Evolutionary conservation across 2,329 filamentous ascomycete species (phyloP), one percentile per base, ranked within the genome.

Genomic region (Laburnicola sp.): DNA sequence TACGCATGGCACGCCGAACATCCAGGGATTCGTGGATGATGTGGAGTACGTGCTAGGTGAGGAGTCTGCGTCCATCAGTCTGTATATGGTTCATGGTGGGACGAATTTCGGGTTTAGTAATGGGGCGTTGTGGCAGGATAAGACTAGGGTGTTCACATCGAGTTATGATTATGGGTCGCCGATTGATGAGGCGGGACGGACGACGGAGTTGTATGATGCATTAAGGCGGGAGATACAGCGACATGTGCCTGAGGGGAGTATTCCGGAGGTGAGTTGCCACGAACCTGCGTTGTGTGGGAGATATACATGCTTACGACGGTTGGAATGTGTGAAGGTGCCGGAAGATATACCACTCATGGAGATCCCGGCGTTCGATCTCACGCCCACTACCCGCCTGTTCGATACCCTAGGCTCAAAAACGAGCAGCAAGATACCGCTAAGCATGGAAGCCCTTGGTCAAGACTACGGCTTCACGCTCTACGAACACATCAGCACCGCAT

Each of bases 71-170:
- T 78, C 77, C 0, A 76, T 81, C 53, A 79, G 73, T 60, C 59
- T 81, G 47, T 80, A 80, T 60, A 80, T 80, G 78, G 76, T 81
- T 52, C 78, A 81, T 53, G 79, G 79, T 4, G 79, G 78, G 1
- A 80, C 78, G 1, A 81, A 79, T 51, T 81, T 75, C 53, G 79
- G 71, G 0, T 78, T 80, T 53, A 65, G 75, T 23, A 79, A 76
- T 57, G 78, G 79, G 7, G 75, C 74, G 2, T 62, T 77, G 6
- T 78, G 74, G 71, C 66, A 68, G 38, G 72, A 76, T 45, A 63
- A 63, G 5, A 69, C 72, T 21, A 71, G 70, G 6, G 68, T 67
- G 16, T 74, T 79, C 45, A 79, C 74, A 0, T 75, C 76, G 2
- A 78, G 75, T 52, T 81, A 81, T 54, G 79, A 81, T 58, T 81